Percentiles rank a stretch among this genome's conserved stretches.
These are phyloP conservation scores for Aspergillus arachidicola DNA, from an alignment of 2,329 filamentous ascomycete genomes.

Conservation along the genomic window DNA sequence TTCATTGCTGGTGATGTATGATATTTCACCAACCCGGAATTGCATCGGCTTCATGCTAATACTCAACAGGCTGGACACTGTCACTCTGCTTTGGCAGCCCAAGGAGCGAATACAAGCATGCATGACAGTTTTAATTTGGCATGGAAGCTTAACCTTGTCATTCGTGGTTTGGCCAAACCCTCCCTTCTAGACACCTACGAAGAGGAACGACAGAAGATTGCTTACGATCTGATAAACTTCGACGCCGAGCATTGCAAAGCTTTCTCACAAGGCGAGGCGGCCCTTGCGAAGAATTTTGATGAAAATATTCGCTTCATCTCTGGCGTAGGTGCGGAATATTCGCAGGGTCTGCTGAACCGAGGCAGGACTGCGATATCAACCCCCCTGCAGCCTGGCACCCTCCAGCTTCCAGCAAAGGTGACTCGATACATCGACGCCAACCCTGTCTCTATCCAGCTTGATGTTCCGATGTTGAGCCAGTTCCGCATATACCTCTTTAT, in stretches of 20 bases:
- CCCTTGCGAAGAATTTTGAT: not conserved
- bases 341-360: not conserved
- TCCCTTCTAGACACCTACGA: no score
- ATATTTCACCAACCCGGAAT: no score
- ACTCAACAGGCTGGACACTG: conserved; percentile 14
- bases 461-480: not conserved
- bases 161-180: conserved; percentile 22
- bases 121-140: conserved; percentile 40
- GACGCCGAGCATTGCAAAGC: conserved; percentile 1
- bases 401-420: not conserved
- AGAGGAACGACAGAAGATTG: no score
- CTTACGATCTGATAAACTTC: no score
- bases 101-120: conserved; percentile 41
- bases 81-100: conserved; percentile 36
- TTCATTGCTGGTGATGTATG: no score
- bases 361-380: not conserved
- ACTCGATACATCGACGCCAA: not conserved
- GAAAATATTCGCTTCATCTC: not conserved
- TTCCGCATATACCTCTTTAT: not conserved
- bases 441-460: not conserved
- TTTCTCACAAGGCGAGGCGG: not conserved
- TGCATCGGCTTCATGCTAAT: no score
- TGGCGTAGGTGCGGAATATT: not conserved
- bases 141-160: conserved; percentile 37
- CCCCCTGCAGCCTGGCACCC: not conserved